phyloP scores from a whole-genome alignment of 2,329 filamentous ascomycete species.

The Scopulariopsis brevicaulis region DNA sequence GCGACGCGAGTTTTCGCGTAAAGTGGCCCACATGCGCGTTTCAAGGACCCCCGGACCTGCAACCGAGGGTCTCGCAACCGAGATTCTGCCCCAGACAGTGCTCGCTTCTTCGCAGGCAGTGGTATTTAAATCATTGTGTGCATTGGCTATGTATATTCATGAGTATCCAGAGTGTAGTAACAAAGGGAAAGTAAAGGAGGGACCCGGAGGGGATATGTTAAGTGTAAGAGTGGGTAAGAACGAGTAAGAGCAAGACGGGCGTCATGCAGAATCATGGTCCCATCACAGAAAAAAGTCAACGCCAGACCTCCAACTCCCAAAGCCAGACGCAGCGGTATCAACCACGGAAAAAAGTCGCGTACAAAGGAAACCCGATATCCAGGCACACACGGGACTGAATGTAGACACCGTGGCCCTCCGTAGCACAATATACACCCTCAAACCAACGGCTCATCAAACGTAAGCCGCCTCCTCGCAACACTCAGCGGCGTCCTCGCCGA shows the following conservation, averaged over 20 bases:
- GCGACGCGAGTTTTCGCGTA: not conserved
- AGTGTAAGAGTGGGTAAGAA: not conserved
- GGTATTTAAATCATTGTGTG: too few relatives aligned
- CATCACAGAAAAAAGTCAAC: not conserved
- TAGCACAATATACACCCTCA: not conserved
- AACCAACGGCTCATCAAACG: conserved; percentile 53
- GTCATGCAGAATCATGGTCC: not conserved
- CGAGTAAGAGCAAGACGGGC: not conserved
- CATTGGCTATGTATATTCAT: too few relatives aligned
- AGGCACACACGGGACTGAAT: not conserved
- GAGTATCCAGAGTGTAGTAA: too few relatives aligned
- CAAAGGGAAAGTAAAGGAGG: too few relatives aligned
- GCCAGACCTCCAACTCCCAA: not conserved
- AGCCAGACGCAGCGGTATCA: not conserved
- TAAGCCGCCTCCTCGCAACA: conserved; percentile 63
- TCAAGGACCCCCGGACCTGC: not conserved
- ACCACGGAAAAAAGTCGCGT: not conserved
- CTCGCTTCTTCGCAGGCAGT: too few relatives aligned
- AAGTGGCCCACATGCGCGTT: not conserved
- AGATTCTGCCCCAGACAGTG: too few relatives aligned
- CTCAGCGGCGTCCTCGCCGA: conserved; percentile 45
- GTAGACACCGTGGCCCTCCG: not conserved
- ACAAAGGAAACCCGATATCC: not conserved
- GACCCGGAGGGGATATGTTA: not conserved
- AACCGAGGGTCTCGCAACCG: not conserved